These are phyloP conservation scores for Xylariaceae sp. DNA, from an alignment of 2,329 filamentous ascomycete species.

Conservation along the genomic window DNA sequence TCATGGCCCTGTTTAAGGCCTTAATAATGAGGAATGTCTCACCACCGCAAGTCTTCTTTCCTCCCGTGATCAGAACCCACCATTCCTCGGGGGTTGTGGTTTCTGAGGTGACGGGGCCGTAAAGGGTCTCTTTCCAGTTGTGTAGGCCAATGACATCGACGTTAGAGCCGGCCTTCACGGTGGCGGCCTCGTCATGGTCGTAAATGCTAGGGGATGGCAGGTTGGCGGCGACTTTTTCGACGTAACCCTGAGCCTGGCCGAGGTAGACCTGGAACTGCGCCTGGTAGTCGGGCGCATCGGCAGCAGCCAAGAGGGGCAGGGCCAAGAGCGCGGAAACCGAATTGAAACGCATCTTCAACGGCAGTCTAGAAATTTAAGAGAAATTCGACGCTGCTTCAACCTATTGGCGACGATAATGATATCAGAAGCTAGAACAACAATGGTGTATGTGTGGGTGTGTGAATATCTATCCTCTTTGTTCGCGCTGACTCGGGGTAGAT, in stretches of 20 bases:
- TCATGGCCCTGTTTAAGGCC: neutral
- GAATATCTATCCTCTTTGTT: neutral
- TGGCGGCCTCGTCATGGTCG: conserved; percentile 41
- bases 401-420: conserved; percentile 6
- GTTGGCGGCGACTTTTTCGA: conserved; percentile 47
- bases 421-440: conserved; percentile 12
- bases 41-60: conserved; percentile 74
- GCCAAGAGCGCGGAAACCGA: conserved; percentile 44
- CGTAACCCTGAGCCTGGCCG: conserved; percentile 52
- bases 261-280: conserved; percentile 60
- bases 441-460: neutral
- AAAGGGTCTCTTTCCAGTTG: conserved; percentile 67
- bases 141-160: conserved; percentile 58
- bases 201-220: conserved; percentile 44
- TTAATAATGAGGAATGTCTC: conserved; percentile 24
- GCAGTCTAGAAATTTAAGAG: conserved; percentile 1
- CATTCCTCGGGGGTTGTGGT: conserved; percentile 65
- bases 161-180: conserved; percentile 46
- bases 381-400: neutral
- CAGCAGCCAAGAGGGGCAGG: conserved; percentile 52
- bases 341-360: conserved; percentile 53
- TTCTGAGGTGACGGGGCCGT: conserved; percentile 53
- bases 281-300: conserved; percentile 53
- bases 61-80: conserved; percentile 68
- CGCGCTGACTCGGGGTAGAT: conserved; percentile 3